These are phyloP conservation scores for Penicillium sp. DNA, from an alignment of 2,329 filamentous ascomycete genomes.

Conservation along the genomic window DNA sequence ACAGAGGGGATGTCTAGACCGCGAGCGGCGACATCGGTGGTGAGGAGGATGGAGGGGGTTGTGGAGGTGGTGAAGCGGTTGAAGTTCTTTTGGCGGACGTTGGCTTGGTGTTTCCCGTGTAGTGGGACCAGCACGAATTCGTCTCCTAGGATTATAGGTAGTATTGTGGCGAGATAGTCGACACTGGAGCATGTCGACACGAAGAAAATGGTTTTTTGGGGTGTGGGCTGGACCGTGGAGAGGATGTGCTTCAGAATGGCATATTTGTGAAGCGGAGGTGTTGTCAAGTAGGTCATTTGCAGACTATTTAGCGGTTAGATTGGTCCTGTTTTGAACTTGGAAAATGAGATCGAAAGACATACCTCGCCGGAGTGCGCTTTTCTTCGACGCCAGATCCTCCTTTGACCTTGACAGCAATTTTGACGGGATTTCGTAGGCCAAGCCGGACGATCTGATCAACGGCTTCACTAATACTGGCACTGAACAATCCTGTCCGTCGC, in stretches of 20 bases:
- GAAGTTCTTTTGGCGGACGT: slow-evolving; percentile 86
- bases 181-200: slow-evolving; percentile 91
- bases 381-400: slow-evolving; percentile 71
- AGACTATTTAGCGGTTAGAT: slow-evolving; percentile 51
- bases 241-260: slow-evolving; percentile 71
- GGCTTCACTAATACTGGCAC: slow-evolving; percentile 91
- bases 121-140: slow-evolving; percentile 72
- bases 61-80: slow-evolving; percentile 71
- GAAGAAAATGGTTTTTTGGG: slow-evolving; percentile 85
- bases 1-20: slow-evolving; percentile 90
- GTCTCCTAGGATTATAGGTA: slow-evolving; percentile 68
- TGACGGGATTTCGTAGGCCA: slow-evolving; percentile 88
- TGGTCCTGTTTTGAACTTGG: neutral
- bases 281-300: slow-evolving; percentile 81
- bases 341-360: neutral
- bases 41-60: slow-evolving; percentile 76
- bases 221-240: slow-evolving; percentile 64
- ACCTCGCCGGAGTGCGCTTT: slow-evolving; percentile 78
- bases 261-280: slow-evolving; percentile 75
- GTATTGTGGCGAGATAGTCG: slow-evolving; percentile 83
- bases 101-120: slow-evolving; percentile 87
- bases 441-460: slow-evolving; percentile 90
- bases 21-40: slow-evolving; percentile 86
- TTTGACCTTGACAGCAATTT: slow-evolving; percentile 91
- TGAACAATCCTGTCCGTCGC: slow-evolving; percentile 87